Percentiles rank a stretch among this genome's conserved stretches.
Evolutionary conservation across 768 basidiomycete genomes (phyloP).

Genomic region (Termitomyces sp.): DNA sequence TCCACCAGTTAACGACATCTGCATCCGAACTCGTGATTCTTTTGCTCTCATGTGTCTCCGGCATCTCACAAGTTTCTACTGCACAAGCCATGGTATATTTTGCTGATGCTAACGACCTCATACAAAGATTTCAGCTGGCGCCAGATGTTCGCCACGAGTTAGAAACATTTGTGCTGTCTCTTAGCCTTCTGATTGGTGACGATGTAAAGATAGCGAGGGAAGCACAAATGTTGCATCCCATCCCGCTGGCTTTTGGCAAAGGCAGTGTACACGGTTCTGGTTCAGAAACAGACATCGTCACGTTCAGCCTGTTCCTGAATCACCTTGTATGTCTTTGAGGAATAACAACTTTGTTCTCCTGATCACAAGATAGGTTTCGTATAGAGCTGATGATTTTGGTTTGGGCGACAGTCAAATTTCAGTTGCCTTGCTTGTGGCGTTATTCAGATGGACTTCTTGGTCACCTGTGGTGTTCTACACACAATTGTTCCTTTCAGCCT

Average conservation of each 20-base stretch:
- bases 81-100: slow-evolving; percentile 50
- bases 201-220: slow-evolving; percentile 67
- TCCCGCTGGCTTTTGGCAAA: slow-evolving; percentile 55
- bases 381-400: slow-evolving; percentile 57
- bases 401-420: slow-evolving; percentile 51
- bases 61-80: slow-evolving; percentile 57
- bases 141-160: slow-evolving; percentile 48
- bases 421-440: slow-evolving; percentile 47
- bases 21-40: slow-evolving; percentile 62
- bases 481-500: slow-evolving; percentile 58
- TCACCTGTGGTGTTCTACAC: slow-evolving; percentile 60
- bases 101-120: slow-evolving; percentile 46
- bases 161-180: slow-evolving; percentile 52
- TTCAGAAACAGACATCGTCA: slow-evolving; percentile 61
- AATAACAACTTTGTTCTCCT: slow-evolving; percentile 2
- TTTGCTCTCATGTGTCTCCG: slow-evolving; percentile 53
- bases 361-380: slow-evolving; percentile 39
- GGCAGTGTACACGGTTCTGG: slow-evolving; percentile 49
- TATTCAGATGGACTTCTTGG: slow-evolving; percentile 61
- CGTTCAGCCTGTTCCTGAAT: slow-evolving; percentile 56
- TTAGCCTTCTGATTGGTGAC: slow-evolving; percentile 60
- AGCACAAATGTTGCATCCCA: slow-evolving; percentile 63
- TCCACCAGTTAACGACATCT: slow-evolving; percentile 52
- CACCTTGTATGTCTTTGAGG: slow-evolving; percentile 43
- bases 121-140: slow-evolving; percentile 49